These are phyloP conservation scores for Aristolochia californica DNA, from an alignment of 164 flowering plant genomes.

Conservation along the genomic window DNA sequence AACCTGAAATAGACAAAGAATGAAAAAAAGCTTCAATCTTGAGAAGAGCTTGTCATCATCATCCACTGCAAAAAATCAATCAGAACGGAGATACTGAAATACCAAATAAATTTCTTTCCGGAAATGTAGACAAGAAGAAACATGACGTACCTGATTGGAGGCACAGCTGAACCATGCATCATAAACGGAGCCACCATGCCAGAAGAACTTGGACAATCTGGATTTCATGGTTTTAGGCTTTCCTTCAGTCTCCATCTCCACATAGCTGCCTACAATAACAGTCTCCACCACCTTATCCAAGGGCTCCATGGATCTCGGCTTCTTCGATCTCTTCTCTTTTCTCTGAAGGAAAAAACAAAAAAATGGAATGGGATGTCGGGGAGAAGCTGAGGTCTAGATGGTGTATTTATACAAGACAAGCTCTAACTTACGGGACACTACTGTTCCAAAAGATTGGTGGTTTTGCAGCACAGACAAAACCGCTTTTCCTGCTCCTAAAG, in stretches of 20 bases:
- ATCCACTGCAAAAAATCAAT: too few species aligned
- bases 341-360: not conserved
- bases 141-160: slow-evolving; percentile 68
- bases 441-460: slow-evolving; percentile 17
- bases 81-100: not conserved
- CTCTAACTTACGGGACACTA: slow-evolving; percentile 19
- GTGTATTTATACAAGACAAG: slow-evolving; percentile 26
- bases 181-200: slow-evolving; percentile 98
- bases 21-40: not conserved
- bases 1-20: slow-evolving; percentile 5
- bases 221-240: slow-evolving; percentile 40
- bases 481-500: slow-evolving; percentile 10
- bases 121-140: not conserved
- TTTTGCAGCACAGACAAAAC: slow-evolving; percentile 11
- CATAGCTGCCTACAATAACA: slow-evolving; percentile 73
- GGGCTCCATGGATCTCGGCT: slow-evolving; percentile 22
- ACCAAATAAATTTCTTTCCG: too few species aligned
- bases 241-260: slow-evolving; percentile 85
- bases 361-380: too few species aligned
- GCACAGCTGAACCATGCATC: slow-evolving; percentile 99
- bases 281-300: slow-evolving; percentile 72
- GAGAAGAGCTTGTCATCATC: too few species aligned
- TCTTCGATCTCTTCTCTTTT: not conserved
- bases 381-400: not conserved
- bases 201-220: slow-evolving; percentile 54